Evolutionary conservation across 768 basidiomycete genomes (phyloP), one percentile per base, ranked within the genome.

Genomic region (Udeniomyces megalosporus): DNA sequence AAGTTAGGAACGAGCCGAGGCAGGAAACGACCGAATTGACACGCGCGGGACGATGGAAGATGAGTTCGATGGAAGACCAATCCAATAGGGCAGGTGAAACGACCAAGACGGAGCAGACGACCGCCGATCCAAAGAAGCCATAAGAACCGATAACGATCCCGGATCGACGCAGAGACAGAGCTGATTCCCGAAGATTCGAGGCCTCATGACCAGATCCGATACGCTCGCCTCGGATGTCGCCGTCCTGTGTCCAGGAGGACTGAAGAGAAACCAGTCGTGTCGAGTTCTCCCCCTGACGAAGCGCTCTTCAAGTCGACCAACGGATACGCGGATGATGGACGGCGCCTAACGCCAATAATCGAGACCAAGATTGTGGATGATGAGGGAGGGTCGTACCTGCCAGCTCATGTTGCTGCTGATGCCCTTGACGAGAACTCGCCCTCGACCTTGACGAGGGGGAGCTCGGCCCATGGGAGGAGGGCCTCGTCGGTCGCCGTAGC

Each of bases 341-440:
- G 26, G 47, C 4, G 26, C 47, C 47, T 20, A 15, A 14, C 14
- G 14, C n/a, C n/a, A 7, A 26, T 4, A 7, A 26, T 48, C 47
- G 10, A 42, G 38, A 42, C 38, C 38, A 42, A 8, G 38, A 42
- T 42, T 17, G 38, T 42, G 38, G 8, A 50, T 10, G 10, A n/a
- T 10, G 48, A 29, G 48, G 48, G 48, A 50, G 48, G 47, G 24
- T 53, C 67, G 48, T 51, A 68, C 67, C 67, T 68, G 68, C 68
- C 68, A 68, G 53, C 51, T 57, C 28, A 68, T 65, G 42, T 66
- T 66, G 4, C 61, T 28, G 34, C 57, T 60, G 50, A 68, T 42
- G 45, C 66, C 68, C 58, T 65, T 81, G 63, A 99, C 88, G 65
- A 85, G 78, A 61, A 96, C 78, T 68, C 71, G 68, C 56, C 68